These are phyloP conservation scores for Limonium bicolor DNA, from an alignment of 148 eudicot species.

Conservation along the genomic window DNA sequence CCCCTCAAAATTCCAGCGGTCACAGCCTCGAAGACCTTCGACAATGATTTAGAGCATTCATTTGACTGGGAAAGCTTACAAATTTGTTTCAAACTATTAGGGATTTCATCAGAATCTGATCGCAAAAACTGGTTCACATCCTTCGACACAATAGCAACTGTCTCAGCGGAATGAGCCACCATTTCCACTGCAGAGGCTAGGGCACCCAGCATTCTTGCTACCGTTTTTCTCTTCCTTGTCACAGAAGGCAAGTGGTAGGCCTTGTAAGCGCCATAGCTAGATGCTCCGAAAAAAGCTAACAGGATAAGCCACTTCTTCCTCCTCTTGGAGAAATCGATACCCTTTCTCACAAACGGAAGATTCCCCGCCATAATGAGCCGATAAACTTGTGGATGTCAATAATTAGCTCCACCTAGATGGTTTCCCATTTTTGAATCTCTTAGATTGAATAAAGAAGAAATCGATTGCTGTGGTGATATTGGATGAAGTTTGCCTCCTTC, in stretches of 20 bases:
- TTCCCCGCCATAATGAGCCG: too few species aligned
- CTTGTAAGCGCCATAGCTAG: conserved; percentile 54
- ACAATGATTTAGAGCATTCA: conserved; percentile 44
- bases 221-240: conserved; percentile 32
- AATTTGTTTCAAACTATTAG: conserved; percentile 66
- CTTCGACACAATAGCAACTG: conserved; percentile 40
- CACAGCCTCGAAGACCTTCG: conserved; percentile 39
- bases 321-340: conserved; percentile 20
- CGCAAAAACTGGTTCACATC: conserved; percentile 57
- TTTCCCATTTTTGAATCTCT: too few species aligned
- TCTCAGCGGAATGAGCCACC: conserved; percentile 66
- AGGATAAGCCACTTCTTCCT: conserved; percentile 43
- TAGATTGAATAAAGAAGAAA: too few species aligned
- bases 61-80: conserved; percentile 51
- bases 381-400: too few species aligned
- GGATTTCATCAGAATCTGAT: conserved; percentile 68
- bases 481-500: too few species aligned
- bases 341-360: conserved; percentile 21
- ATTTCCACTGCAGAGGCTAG: conserved; percentile 35
- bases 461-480: too few species aligned
- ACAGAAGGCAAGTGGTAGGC: conserved; percentile 45
- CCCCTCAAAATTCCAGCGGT: conserved; percentile 52
- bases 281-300: conserved; percentile 38
- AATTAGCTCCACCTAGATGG: too few species aligned
- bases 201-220: conserved; percentile 31